Evolutionary conservation across 495 filamentous ascomycete species (phyloP), one percentile per base, ranked within the genome.

Genomic region (Lepidopterella palustris): DNA sequence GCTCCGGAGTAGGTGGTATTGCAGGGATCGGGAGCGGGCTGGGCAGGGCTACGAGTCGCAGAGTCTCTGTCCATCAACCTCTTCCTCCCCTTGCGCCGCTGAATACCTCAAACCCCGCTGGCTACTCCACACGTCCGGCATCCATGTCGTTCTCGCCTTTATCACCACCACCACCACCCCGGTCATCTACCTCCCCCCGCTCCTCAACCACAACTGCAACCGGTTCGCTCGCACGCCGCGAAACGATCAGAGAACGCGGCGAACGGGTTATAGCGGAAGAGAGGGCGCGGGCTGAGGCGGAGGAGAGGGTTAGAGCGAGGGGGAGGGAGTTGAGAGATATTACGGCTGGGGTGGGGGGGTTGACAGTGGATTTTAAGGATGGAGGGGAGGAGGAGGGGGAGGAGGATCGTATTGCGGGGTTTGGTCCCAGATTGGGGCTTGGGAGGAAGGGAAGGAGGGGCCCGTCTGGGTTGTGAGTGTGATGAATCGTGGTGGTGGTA

Each of bases 341-440:
- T n/a, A n/a, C n/a, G n/a, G n/a, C n/a, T n/a, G n/a, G n/a, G n/a
- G n/a, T n/a, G n/a, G n/a, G n/a, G n/a, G n/a, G n/a, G n/a, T n/a
- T n/a, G n/a, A n/a, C n/a, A n/a, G n/a, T n/a, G n/a, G n/a, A n/a
- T n/a, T n/a, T n/a, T n/a, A n/a, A n/a, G n/a, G n/a, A n/a, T n/a
- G n/a, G n/a, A n/a, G n/a, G n/a, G n/a, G n/a, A 35, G 31, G 31
- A 35, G 6, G 31, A 35, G 31, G 13, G 6, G 31, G 31, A 35
- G 31, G 31, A 35, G 31, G 31, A 35, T 35, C 31, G 31, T 13
- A 35, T 35, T 51, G 52, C 58, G 6, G 58, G 58, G 1, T 53
- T 45, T 53, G 58, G 58, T 11, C 45, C 58, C 20, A 3, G 58
- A 10, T 40, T 60, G 32, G 58, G 58, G 39, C 25, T 60, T 11